These are phyloP conservation scores for Nitzschia sp. DNA, from an alignment of 108 stramenopile genomes.

Conservation along the genomic window DNA sequence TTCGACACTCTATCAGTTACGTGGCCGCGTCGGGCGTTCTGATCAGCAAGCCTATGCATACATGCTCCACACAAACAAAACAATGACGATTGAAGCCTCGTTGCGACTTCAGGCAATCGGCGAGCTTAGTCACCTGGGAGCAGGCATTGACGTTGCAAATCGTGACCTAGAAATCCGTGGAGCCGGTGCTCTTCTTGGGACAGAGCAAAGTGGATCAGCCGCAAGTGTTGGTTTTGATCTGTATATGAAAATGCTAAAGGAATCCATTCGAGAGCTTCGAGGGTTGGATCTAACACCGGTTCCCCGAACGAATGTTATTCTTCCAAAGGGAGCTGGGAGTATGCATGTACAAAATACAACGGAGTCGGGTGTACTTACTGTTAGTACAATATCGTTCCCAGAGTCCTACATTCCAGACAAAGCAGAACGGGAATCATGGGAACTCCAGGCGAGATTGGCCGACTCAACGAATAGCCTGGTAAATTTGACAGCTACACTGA, in stretches of 20 bases:
- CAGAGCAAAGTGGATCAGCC: slow-evolving; percentile 89
- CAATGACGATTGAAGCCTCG: slow-evolving; percentile 71
- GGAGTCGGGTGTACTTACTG: slow-evolving; percentile 8
- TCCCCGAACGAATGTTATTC: slow-evolving; percentile 70
- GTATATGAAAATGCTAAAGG: slow-evolving; percentile 93
- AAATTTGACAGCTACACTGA: slow-evolving; percentile 76
- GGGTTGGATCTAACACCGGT: slow-evolving; percentile 80
- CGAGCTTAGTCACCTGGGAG: slow-evolving; percentile 81
- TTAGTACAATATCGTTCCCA: slow-evolving; percentile 59
- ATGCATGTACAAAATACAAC: slow-evolving; percentile 47
- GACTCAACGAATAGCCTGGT: slow-evolving; percentile 72
- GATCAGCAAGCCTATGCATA: slow-evolving; percentile 87
- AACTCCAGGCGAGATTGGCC: slow-evolving; percentile 71
- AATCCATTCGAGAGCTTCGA: slow-evolving; percentile 79
- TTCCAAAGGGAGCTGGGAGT: slow-evolving; percentile 67
- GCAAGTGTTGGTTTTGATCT: slow-evolving; percentile 93
- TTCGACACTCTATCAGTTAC: slow-evolving; percentile 91
- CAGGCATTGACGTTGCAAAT: slow-evolving; percentile 91
- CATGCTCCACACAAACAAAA: slow-evolving; percentile 74
- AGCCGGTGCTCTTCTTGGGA: slow-evolving; percentile 87
- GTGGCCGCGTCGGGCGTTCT: slow-evolving; percentile 92
- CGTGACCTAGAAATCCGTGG: slow-evolving; percentile 95
- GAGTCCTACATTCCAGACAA: slow-evolving; percentile 61
- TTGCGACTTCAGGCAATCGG: slow-evolving; percentile 84
- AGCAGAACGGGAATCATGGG: slow-evolving; percentile 51